A percentile compares a stretch with the other conserved stretches of the same genome.
Conservation (phyloP, 129 eudicot species). For the Scalesia atractyloides region DNA sequence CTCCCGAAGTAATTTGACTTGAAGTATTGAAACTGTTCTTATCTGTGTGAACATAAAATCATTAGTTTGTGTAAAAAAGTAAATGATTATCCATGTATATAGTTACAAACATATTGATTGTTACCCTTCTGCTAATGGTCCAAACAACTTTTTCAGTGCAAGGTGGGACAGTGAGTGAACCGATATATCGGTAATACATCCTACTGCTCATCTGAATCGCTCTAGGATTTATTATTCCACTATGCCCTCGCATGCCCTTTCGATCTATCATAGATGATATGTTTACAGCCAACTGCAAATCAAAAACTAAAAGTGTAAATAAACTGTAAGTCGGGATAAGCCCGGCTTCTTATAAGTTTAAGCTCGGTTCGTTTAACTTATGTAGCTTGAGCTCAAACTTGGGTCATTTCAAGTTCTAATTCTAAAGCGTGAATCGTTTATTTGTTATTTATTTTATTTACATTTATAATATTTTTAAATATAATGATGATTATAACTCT, state of each 20-base stretch:
- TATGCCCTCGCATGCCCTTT: slow-evolving; percentile 26
- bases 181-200: slow-evolving; percentile 52
- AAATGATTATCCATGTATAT: not conserved
- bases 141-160: slow-evolving; percentile 57
- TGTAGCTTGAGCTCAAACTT: too few relatives aligned
- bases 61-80: not conserved
- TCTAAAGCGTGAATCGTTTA: too few relatives aligned
- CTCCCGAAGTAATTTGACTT: slow-evolving; percentile 59
- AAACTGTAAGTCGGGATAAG: too few relatives aligned
- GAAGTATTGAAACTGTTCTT: slow-evolving; percentile 55
- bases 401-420: too few relatives aligned
- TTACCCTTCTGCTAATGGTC: slow-evolving; percentile 48
- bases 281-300: slow-evolving; percentile 35
- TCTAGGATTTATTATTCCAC: slow-evolving; percentile 40
- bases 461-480: too few relatives aligned
- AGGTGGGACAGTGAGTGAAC: slow-evolving; percentile 61
- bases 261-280: slow-evolving; percentile 36
- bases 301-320: not conserved
- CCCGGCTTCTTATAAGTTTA: too few relatives aligned
- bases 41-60: slow-evolving; percentile 33
- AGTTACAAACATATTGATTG: not conserved
- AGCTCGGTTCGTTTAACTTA: too few relatives aligned
- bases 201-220: slow-evolving; percentile 40
- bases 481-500: too few relatives aligned
- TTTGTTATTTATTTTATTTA: too few relatives aligned